Evolutionary conservation across 2,329 filamentous ascomycete species (phyloP).

Genomic region (Colletotrichum limetticola): DNA sequence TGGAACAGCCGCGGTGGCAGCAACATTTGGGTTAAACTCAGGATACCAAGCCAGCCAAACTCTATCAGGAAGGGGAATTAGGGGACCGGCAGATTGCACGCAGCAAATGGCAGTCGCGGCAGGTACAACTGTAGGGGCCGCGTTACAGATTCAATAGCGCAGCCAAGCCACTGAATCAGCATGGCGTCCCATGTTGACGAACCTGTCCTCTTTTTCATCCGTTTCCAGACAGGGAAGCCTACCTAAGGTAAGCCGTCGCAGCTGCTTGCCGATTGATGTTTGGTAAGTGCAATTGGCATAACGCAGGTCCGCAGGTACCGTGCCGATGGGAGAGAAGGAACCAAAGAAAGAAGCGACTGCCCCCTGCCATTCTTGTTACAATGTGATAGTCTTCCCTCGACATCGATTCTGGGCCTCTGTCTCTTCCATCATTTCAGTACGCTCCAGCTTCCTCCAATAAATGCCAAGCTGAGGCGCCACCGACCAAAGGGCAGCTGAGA

Average conservation of each 20-base stretch:
- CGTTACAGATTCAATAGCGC: conserved; percentile 6
- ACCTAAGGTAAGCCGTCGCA: neutral
- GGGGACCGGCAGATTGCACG: neutral
- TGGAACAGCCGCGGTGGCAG: neutral
- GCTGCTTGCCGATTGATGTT: neutral
- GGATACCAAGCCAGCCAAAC: conserved; percentile 18
- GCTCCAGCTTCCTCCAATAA: neutral
- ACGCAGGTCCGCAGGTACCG: too few species aligned
- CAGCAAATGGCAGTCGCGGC: neutral
- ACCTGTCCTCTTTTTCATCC: neutral
- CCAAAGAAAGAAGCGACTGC: too few species aligned
- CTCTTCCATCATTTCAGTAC: neutral
- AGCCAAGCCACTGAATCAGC: neutral
- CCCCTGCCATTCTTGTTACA: neutral
- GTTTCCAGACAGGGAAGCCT: conserved; percentile 6
- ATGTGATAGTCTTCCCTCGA: neutral
- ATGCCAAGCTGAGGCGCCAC: neutral
- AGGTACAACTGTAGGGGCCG: neutral
- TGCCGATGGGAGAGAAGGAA: too few species aligned
- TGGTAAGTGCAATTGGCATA: neutral
- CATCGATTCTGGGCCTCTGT: neutral
- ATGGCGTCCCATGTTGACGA: neutral
- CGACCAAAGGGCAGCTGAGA: conserved; percentile 25
- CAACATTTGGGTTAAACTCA: conserved; percentile 19
- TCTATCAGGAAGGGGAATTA: neutral